phyloP scores from a whole-genome alignment of 768 basidiomycete species.

The Megacollybia marginata region DNA sequence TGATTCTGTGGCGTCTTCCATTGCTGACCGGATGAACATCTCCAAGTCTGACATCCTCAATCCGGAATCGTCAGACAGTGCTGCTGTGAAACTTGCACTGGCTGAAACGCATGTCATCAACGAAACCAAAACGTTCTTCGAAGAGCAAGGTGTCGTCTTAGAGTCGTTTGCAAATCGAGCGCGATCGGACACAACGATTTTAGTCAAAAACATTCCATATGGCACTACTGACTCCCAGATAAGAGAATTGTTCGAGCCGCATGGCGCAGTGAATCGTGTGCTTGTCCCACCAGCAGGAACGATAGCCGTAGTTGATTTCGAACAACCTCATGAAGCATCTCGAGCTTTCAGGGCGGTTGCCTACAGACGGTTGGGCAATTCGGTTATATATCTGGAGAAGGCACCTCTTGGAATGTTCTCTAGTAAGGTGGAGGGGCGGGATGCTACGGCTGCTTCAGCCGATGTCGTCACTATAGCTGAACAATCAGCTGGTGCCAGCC shows the following conservation, averaged over 20 bases:
- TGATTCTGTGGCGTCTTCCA: constrained; percentile 87
- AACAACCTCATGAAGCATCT: constrained; percentile 58
- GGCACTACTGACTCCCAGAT: constrained; percentile 74
- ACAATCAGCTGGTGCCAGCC: constrained; percentile 21
- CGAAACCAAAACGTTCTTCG: constrained; percentile 89
- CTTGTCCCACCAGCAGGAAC: constrained; percentile 90
- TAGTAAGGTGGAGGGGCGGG: constrained; percentile 21
- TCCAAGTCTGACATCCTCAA: constrained; percentile 85
- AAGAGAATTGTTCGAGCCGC: constrained; percentile 68
- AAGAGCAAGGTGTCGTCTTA: constrained; percentile 63
- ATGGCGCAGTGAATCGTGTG: constrained; percentile 65
- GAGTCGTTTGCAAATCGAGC: constrained; percentile 44
- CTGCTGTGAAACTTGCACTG: constrained; percentile 90
- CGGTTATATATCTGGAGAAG: constrained; percentile 88
- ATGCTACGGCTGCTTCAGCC: constrained; percentile 10
- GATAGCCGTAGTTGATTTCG: constrained; percentile 86
- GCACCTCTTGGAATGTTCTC: constrained; percentile 82
- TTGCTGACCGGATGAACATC: constrained; percentile 84
- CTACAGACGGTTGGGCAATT: constrained; percentile 84
- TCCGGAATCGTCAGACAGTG: constrained; percentile 64
- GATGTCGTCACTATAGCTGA: constrained; percentile 37
- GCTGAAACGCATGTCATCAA: constrained; percentile 96
- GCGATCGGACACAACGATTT: constrained; percentile 73
- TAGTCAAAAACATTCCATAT: constrained; percentile 96
- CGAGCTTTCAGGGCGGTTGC: constrained; percentile 77